phyloP scores from a whole-genome alignment of 208 protist genomes.

The Crithidia mellificae region DNA sequence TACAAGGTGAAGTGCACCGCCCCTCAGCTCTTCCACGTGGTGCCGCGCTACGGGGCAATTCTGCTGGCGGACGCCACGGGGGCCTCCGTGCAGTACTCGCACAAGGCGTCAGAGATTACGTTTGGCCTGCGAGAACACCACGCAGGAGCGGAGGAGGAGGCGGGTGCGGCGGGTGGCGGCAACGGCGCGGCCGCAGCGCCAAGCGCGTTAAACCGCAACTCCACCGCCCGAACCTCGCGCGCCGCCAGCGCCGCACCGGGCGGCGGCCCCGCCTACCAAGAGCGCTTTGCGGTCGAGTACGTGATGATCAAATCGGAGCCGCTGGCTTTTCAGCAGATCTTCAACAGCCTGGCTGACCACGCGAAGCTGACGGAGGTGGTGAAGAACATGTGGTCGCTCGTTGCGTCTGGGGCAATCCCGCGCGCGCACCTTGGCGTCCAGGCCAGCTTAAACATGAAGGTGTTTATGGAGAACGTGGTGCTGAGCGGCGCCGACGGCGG shows the following conservation, averaged over 20 bases:
- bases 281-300: conserved; percentile 74
- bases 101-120: conserved; percentile 25
- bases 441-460: conserved; percentile 47
- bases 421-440: conserved; percentile 35
- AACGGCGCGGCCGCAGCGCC: background rate
- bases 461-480: conserved; percentile 55
- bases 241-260: conserved; percentile 20
- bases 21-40: conserved; percentile 72
- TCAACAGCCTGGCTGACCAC: conserved; percentile 22
- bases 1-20: conserved; percentile 85
- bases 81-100: conserved; percentile 1
- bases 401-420: conserved; percentile 41
- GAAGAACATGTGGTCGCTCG: conserved; percentile 59
- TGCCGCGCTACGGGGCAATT: conserved; percentile 76
- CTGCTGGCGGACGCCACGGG: conserved; percentile 50
- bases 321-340: conserved; percentile 50
- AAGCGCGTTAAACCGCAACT: background rate
- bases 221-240: conserved; percentile 5
- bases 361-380: conserved; percentile 44
- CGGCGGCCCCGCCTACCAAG: conserved; percentile 35
- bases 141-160: conserved; percentile 9
- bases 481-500: conserved; percentile 22
- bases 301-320: conserved; percentile 42
- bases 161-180: background rate
- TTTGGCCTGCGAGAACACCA: conserved; percentile 47